A percentile compares a stretch with the other conserved stretches of the same genome.
These are phyloP conservation scores for Starmerella ratchasimensis DNA, from an alignment of 805 yeast species.

Conservation along the genomic window DNA sequence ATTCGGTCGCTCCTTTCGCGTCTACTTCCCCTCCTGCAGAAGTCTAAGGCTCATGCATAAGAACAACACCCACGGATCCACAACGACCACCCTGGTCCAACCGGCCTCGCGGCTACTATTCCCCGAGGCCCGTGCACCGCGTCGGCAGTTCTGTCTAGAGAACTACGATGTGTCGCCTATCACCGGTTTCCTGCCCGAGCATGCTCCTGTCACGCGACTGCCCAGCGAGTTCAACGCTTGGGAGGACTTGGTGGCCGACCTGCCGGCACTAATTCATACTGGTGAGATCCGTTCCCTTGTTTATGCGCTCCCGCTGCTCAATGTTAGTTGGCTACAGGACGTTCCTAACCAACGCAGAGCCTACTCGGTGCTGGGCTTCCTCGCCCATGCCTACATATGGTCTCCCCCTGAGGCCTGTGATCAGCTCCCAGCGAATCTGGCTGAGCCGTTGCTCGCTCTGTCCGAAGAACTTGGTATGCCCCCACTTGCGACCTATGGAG, in stretches of 20 bases:
- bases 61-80: no score
- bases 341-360: constrained; percentile 58
- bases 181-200: constrained; percentile 69
- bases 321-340: constrained; percentile 33
- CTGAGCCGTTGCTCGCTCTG: constrained; percentile 53
- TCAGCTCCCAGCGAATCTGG: constrained; percentile 50
- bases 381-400: constrained; percentile 88
- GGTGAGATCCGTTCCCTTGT: constrained; percentile 46
- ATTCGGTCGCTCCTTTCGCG: no score
- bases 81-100: no score
- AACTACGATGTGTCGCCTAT: constrained; percentile 57
- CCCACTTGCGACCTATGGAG: constrained; percentile 79
- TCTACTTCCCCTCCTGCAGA: no score
- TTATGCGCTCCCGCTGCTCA: constrained; percentile 49
- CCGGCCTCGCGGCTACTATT: no score
- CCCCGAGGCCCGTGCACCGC: no score
- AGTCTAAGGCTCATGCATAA: no score
- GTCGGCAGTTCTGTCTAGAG: no score
- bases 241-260: constrained; percentile 52
- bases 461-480: constrained; percentile 56
- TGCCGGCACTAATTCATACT: constrained; percentile 64
- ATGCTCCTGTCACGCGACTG: constrained; percentile 45
- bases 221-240: constrained; percentile 61
- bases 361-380: constrained; percentile 60
- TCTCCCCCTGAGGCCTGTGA: constrained; percentile 43